phyloP scores from a whole-genome alignment of 2,329 filamentous ascomycete species.

The Curvularia spicifera region DNA sequence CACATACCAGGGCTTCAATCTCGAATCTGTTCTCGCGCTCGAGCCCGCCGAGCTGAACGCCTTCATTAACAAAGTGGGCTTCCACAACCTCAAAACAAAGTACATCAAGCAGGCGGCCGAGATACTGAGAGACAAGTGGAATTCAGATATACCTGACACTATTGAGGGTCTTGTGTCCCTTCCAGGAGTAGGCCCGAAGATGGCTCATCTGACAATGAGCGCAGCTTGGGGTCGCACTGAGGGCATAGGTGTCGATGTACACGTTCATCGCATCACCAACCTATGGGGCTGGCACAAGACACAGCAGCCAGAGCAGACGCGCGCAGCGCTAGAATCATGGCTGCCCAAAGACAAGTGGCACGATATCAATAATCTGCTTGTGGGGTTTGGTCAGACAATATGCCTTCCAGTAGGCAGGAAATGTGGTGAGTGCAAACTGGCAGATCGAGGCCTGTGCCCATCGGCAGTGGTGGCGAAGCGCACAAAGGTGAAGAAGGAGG shows the following conservation, averaged over 20 bases:
- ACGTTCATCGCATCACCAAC: slow-evolving; percentile 94
- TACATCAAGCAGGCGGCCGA: slow-evolving; percentile 77
- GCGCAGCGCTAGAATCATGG: slow-evolving; percentile 78
- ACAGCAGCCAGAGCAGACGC: slow-evolving; percentile 80
- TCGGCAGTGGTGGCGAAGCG: slow-evolving; percentile 56
- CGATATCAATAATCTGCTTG: slow-evolving; percentile 88
- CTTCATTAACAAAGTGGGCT: slow-evolving; percentile 83
- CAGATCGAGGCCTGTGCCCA: slow-evolving; percentile 74
- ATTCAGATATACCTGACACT: slow-evolving; percentile 79
- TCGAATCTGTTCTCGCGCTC: slow-evolving; percentile 78
- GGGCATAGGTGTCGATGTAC: slow-evolving; percentile 92
- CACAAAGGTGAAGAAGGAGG: slow-evolving; percentile 59
- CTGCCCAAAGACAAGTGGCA: slow-evolving; percentile 85
- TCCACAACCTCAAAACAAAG: slow-evolving; percentile 93
- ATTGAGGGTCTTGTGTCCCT: slow-evolving; percentile 76
- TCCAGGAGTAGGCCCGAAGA: slow-evolving; percentile 91
- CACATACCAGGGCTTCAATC: slow-evolving; percentile 62
- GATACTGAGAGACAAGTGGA: slow-evolving; percentile 73
- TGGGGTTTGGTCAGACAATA: slow-evolving; percentile 85
- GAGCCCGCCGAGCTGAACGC: slow-evolving; percentile 70
- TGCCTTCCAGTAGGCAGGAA: slow-evolving; percentile 79
- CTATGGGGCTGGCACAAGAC: slow-evolving; percentile 91
- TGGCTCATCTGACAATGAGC: slow-evolving; percentile 87
- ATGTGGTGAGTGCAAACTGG: slow-evolving; percentile 87
- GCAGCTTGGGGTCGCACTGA: slow-evolving; percentile 72